Percentiles rank a stretch among this genome's conserved stretches.
phyloP scores from a whole-genome alignment of 2,329 filamentous ascomycete genomes.

The Fusarium foetens region DNA sequence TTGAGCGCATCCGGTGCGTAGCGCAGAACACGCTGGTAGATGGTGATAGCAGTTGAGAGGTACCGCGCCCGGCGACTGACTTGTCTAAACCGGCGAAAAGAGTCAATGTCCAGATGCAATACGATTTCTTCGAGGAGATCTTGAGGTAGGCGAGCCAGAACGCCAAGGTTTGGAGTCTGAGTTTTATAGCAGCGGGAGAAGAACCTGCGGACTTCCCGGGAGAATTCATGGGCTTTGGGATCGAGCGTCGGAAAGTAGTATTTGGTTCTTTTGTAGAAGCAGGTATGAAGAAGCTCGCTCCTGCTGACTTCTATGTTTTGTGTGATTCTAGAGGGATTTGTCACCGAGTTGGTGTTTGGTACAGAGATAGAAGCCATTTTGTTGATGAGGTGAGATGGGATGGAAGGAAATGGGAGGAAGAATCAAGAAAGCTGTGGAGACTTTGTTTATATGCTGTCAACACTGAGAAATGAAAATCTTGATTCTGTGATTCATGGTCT shows the following conservation, averaged over 20 bases:
- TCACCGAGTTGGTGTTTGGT: rapidly evolving
- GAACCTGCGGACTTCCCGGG: rapidly evolving
- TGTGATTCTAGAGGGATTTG: rapidly evolving
- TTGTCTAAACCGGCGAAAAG: background rate
- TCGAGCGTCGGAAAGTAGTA: background rate
- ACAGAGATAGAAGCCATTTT: rapidly evolving
- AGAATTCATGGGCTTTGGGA: background rate
- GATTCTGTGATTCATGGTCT: background rate
- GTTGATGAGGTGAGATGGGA: no score
- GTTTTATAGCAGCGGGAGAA: background rate
- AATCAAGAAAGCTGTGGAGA: rapidly evolving
- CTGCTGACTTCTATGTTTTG: rapidly evolving
- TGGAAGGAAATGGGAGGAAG: background rate
- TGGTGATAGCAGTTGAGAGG: background rate
- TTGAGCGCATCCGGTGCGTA: background rate
- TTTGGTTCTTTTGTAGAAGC: conserved; percentile 9
- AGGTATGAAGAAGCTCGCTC: background rate
- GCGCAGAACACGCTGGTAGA: background rate
- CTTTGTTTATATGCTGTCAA: background rate
- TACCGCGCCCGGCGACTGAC: rapidly evolving
- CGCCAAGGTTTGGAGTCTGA: background rate
- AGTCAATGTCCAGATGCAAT: background rate
- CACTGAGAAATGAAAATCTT: rapidly evolving
- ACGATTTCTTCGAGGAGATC: rapidly evolving
- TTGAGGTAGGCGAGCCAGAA: rapidly evolving